Conservation (phyloP, 306 rosid genomes). For the Cucumis melo region DNA sequence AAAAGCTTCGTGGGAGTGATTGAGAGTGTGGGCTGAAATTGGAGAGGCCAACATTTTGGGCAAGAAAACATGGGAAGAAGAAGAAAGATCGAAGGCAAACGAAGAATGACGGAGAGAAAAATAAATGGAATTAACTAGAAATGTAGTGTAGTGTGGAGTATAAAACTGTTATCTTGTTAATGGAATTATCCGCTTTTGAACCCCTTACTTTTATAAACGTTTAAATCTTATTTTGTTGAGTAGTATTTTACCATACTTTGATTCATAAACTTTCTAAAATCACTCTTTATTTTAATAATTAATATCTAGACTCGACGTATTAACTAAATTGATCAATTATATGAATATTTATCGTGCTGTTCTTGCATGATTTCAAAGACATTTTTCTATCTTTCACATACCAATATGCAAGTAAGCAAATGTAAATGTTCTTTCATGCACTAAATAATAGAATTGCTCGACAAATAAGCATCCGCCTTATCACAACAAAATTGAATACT, state of each 20-base stretch:
- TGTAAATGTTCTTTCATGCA: too few relatives aligned
- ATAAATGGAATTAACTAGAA: background rate
- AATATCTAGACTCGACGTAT: too few relatives aligned
- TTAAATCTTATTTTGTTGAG: too few relatives aligned
- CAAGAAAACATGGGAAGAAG: background rate
- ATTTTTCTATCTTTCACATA: too few relatives aligned
- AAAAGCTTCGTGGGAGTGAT: constrained; percentile 8
- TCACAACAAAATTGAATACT: background rate
- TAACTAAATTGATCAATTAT: too few relatives aligned
- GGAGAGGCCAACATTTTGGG: constrained; percentile 38
- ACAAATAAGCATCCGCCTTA: background rate
- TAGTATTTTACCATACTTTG: too few relatives aligned
- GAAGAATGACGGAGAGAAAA: background rate
- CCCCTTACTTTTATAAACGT: too few relatives aligned
- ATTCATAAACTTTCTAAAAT: too few relatives aligned
- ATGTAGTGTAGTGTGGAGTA: background rate
- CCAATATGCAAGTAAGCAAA: too few relatives aligned
- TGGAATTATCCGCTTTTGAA: background rate
- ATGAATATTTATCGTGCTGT: too few relatives aligned
- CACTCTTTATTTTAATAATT: too few relatives aligned
- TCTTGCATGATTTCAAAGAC: too few relatives aligned
- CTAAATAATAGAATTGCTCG: background rate
- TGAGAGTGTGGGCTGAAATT: background rate
- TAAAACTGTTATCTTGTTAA: background rate
- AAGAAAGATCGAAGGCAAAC: background rate